Evolutionary conservation across 441 rosid genomes (phyloP).

Genomic region (Kokia cookei): DNA sequence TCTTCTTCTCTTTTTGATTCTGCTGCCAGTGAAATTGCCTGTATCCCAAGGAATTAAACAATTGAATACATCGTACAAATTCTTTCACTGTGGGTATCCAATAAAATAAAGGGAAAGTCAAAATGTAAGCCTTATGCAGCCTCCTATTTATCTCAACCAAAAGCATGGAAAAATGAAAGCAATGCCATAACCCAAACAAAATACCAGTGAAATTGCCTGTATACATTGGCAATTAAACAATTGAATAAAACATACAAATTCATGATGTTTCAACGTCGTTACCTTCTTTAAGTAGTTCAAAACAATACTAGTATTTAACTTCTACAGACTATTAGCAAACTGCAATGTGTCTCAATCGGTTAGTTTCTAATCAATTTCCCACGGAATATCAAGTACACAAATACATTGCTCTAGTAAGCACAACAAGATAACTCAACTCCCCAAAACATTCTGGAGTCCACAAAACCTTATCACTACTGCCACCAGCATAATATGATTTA

Average conservation of each 20-base stretch:
- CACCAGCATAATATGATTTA: background rate
- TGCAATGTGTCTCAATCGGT: too few species aligned
- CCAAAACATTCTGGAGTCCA: background rate
- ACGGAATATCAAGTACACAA: background rate
- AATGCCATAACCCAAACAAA: background rate
- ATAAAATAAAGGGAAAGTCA: background rate
- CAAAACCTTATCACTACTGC: background rate
- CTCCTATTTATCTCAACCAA: background rate
- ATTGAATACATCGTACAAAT: constrained; percentile 3
- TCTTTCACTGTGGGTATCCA: constrained; percentile 4
- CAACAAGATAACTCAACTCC: background rate
- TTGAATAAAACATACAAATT: too few species aligned
- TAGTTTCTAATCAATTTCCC: background rate
- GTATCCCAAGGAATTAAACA: constrained; percentile 15
- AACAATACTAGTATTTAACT: background rate
- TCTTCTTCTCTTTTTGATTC: constrained; percentile 97
- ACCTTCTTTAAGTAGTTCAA: background rate
- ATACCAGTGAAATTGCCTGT: too few species aligned
- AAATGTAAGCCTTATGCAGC: background rate
- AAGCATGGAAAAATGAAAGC: background rate
- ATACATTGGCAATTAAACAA: too few species aligned
- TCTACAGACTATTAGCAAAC: background rate
- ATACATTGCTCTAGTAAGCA: background rate
- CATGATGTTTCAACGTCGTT: background rate
- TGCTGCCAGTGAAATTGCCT: constrained; percentile 87